Evolutionary conservation across 768 basidiomycete species (phyloP), one percentile per base, ranked within the genome.

Genomic region (Dacryopinax primogenitus): DNA sequence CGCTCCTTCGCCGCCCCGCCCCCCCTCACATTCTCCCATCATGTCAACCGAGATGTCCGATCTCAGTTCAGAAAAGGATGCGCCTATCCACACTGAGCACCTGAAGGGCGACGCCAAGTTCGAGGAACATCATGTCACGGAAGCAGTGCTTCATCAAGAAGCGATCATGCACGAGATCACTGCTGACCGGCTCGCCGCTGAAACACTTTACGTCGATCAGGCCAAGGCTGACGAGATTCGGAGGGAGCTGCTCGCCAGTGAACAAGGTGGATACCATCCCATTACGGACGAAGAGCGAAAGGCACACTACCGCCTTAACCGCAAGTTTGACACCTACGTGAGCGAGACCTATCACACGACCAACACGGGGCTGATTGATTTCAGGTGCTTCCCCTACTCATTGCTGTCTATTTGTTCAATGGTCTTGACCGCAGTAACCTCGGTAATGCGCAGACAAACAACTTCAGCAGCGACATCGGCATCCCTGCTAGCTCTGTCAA

Each of bases 391-490:
- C 67, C 67, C 12, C 23, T 68, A 21, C 16, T 68, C 34, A 47
- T 63, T 6, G 26, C 64, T 7, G 30, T 68, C 39, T 68, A 66
- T 36, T 45, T 68, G 23, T 63, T 68, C 62, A 64, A 58, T 30
- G 67, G 67, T 7, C 28, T 68, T 11, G 65, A 68, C 39, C 65
- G 67, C 2, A 33, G 28, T 28, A 68, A 68, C 62, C 30, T 68
- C 34, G 67, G 67, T 4, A 68, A 68, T 64, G 67, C 67, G 6
- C 35, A 65, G 37, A 68, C 67, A 9, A 65, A 66, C 62, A 64
- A 64, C 33, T 68, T 68, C 36, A 51, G 62, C 18, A 33, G 16
- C n/a, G 65, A 66, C 44, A 58, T 66, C 34, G 67, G 67, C 36
- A 66, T 68, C 33, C 65, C 67, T n/a, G 64, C 62, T 23, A 62